A percentile compares a stretch with the other conserved stretches of the same genome.
Evolutionary conservation across 208 protist species (phyloP).

Genomic region (Endotrypanum monterogeii): DNA sequence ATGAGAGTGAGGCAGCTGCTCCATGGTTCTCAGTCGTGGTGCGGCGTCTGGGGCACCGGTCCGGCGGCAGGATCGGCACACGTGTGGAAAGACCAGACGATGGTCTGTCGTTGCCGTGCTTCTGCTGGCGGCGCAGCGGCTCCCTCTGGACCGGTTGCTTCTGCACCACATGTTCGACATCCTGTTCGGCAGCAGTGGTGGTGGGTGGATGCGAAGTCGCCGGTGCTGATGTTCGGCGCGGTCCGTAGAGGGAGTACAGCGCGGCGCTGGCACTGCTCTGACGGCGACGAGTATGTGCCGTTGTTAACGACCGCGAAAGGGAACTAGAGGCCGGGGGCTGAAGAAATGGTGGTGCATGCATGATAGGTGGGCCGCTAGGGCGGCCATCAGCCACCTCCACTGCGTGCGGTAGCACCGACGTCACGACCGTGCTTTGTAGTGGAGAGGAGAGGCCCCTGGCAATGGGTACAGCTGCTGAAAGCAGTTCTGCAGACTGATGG

Average conservation of each 20-base stretch:
- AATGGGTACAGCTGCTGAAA: conserved; percentile 1
- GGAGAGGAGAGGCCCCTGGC: conserved; percentile 5
- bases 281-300: neutral
- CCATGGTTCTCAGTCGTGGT: neutral
- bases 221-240: neutral
- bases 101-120: neutral
- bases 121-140: neutral
- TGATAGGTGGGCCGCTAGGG: neutral
- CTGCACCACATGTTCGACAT: neutral
- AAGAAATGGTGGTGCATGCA: neutral
- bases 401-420: conserved; percentile 51
- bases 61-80: conserved; percentile 10
- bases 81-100: conserved; percentile 1
- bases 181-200: neutral
- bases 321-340: neutral
- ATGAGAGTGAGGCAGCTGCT: neutral
- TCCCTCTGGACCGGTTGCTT: neutral
- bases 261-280: conserved; percentile 13
- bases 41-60: neutral
- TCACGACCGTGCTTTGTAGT: conserved; percentile 60
- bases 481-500: neutral
- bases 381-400: conserved; percentile 41
- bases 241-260: conserved; percentile 8
- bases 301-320: neutral
- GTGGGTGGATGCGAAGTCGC: neutral